Percentiles rank a stretch among this genome's conserved stretches.
Evolutionary conservation across 352 stramenopile genomes (phyloP).

Genomic region (Aphanomyces astaci): DNA sequence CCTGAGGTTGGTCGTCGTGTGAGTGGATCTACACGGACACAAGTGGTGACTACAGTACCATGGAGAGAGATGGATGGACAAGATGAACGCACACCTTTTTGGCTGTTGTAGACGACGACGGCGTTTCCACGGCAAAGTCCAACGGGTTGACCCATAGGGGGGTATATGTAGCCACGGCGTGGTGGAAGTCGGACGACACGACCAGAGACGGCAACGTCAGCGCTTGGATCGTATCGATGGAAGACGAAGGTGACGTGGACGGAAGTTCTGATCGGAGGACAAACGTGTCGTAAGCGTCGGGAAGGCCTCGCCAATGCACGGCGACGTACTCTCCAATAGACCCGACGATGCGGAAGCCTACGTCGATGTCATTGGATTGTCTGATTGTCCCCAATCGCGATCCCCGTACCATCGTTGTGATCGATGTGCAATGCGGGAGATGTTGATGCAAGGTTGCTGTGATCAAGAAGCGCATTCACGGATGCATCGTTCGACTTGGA

Average conservation of each 20-base stretch:
- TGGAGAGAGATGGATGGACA: too few species aligned
- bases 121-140: conserved; percentile 12
- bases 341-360: conserved; percentile 18
- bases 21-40: background rate
- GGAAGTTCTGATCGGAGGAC: background rate
- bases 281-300: conserved; percentile 19
- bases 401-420: conserved; percentile 1
- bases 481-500: background rate
- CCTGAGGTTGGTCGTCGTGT: background rate
- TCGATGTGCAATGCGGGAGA: background rate
- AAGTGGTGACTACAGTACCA: too few species aligned
- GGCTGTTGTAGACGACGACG: too few species aligned
- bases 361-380: background rate
- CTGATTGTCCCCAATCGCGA: too few species aligned
- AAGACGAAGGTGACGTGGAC: background rate
- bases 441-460: background rate
- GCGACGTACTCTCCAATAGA: conserved; percentile 8
- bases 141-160: conserved; percentile 20
- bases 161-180: background rate
- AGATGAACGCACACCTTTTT: too few species aligned
- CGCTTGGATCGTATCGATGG: conserved; percentile 17
- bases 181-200: conserved; percentile 17
- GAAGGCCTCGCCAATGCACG: conserved; percentile 16
- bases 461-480: conserved; percentile 1
- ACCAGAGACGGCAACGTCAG: background rate